These are phyloP conservation scores for Diddensiella santjacobensis DNA, from an alignment of 805 yeast species.

Conservation along the genomic window DNA sequence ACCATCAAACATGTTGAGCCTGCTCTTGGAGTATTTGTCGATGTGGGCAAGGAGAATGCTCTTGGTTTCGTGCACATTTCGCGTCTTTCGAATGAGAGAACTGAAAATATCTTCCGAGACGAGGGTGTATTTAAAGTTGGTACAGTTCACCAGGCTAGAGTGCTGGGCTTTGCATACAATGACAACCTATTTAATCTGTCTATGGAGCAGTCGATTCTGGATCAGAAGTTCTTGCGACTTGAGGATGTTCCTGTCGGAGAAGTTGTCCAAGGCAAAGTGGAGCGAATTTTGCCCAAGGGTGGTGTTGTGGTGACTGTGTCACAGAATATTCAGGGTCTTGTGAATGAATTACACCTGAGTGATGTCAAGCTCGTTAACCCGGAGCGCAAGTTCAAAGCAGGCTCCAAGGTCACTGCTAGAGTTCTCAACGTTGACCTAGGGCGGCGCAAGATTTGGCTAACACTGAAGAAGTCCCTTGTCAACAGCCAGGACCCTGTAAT, in stretches of 20 bases:
- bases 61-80: conserved; percentile 79
- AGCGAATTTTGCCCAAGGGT: conserved; percentile 52
- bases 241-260: conserved; percentile 79
- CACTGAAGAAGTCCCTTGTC: conserved; percentile 82
- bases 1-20: conserved; percentile 52
- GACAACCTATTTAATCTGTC: conserved; percentile 70
- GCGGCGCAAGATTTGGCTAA: conserved; percentile 52
- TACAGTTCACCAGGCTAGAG: conserved; percentile 70
- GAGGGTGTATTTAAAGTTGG: conserved; percentile 49
- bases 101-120: conserved; percentile 29
- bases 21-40: conserved; percentile 34
- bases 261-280: conserved; percentile 42
- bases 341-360: conserved; percentile 70
- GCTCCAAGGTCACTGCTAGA: conserved; percentile 74
- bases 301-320: conserved; percentile 69
- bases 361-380: conserved; percentile 84
- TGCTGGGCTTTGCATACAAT: conserved; percentile 60
- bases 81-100: conserved; percentile 45
- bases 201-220: conserved; percentile 60
- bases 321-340: conserved; percentile 63
- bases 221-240: conserved; percentile 60
- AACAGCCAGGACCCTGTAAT: conserved; percentile 41
- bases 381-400: conserved; percentile 86
- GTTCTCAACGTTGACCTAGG: conserved; percentile 32
- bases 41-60: conserved; percentile 47